A percentile compares a stretch with the other conserved stretches of the same genome.
Evolutionary conservation across 2,329 filamentous ascomycete species (phyloP).

Genomic region (Cordyceps pruinosa): DNA sequence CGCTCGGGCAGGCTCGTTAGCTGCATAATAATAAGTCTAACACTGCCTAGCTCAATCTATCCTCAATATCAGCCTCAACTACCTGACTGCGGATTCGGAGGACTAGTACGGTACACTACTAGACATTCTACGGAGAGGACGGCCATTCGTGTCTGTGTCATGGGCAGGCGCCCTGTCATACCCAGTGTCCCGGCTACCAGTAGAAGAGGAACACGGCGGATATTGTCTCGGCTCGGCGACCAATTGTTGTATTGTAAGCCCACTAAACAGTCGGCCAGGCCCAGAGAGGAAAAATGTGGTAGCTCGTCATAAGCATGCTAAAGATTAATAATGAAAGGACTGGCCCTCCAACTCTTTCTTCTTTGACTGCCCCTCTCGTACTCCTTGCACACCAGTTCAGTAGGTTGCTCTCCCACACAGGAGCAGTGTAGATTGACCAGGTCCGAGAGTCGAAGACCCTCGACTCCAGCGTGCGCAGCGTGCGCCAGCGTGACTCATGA

Average conservation of each 20-base stretch:
- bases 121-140: too few relatives aligned
- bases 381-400: neutral
- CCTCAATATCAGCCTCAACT: too few relatives aligned
- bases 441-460: neutral
- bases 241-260: neutral
- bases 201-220: neutral
- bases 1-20: too few relatives aligned
- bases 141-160: too few relatives aligned
- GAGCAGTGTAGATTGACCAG: neutral
- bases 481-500: neutral
- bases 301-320: neutral
- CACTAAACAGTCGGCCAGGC: conserved; percentile 1
- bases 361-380: neutral
- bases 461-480: too few relatives aligned
- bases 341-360: neutral
- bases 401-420: neutral
- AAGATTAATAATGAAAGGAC: neutral
- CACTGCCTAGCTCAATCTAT: too few relatives aligned
- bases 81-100: too few relatives aligned
- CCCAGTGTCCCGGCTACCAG: too few relatives aligned
- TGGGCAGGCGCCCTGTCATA: too few relatives aligned
- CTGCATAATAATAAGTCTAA: too few relatives aligned
- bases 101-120: too few relatives aligned
- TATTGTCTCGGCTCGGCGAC: neutral
- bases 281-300: neutral